These are phyloP conservation scores for Harrya chromipes DNA, from an alignment of 768 basidiomycete genomes.

Conservation along the genomic window DNA sequence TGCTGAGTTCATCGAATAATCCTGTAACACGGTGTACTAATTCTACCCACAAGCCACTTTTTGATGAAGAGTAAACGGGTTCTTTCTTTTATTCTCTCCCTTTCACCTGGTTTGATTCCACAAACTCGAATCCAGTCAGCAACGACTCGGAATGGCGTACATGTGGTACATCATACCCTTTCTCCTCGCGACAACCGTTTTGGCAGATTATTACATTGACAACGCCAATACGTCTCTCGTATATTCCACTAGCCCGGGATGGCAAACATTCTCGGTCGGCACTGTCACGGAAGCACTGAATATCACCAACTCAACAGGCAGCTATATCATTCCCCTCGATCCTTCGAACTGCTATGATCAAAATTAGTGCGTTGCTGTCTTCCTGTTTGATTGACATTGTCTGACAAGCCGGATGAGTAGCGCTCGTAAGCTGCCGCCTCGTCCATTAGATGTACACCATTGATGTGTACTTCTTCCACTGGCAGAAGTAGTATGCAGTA, in stretches of 20 bases:
- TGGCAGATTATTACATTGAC: slow-evolving; percentile 24
- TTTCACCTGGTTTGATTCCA: background rate
- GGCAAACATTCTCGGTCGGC: slow-evolving; percentile 7
- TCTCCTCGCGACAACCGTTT: slow-evolving; percentile 11
- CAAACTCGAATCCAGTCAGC: background rate
- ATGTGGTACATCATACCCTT: slow-evolving; percentile 3
- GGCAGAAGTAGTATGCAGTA: slow-evolving; percentile 8
- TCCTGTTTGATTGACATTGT: background rate
- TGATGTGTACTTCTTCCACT: slow-evolving; percentile 6
- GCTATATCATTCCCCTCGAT: slow-evolving; percentile 14
- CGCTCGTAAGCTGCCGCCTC: slow-evolving; percentile 13
- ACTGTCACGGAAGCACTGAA: background rate
- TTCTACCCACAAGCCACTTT: background rate
- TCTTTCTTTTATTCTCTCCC: background rate
- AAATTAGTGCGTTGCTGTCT: slow-evolving; percentile 22
- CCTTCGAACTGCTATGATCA: slow-evolving; percentile 20
- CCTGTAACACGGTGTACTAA: too few relatives aligned
- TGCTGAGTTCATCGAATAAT: background rate
- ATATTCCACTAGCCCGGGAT: slow-evolving; percentile 20
- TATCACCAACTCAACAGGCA: slow-evolving; percentile 19
- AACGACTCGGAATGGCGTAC: slow-evolving; percentile 7
- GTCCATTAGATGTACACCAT: background rate
- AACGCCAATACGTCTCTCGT: slow-evolving; percentile 19
- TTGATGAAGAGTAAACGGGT: background rate
- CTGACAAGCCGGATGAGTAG: slow-evolving; percentile 7